Evolutionary conservation across 768 basidiomycete genomes (phyloP).

Genomic region (Podaxis mareebaensis): DNA sequence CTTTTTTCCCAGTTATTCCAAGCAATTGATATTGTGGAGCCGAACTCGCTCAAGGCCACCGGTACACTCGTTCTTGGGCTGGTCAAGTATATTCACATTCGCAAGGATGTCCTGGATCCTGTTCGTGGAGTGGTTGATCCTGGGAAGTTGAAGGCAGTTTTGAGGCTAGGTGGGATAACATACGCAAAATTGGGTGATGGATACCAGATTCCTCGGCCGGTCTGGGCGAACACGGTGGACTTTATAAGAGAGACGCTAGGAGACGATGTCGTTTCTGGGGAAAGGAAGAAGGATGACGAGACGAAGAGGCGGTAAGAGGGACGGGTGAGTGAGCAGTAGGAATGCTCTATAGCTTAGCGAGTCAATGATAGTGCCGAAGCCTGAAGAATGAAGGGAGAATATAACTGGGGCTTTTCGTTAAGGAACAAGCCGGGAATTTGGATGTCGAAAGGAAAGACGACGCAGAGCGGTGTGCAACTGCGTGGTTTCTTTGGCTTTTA

Average conservation of each 20-base stretch:
- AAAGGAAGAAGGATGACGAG: not conserved
- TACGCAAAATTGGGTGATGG: conserved; percentile 43
- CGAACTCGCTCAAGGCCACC: conserved; percentile 33
- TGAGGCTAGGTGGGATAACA: conserved; percentile 53
- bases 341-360: too few relatives aligned
- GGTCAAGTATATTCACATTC: conserved; percentile 57
- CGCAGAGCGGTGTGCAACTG: too few relatives aligned
- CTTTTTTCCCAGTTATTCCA: conserved; percentile 42
- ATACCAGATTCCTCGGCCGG: conserved; percentile 49
- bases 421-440: too few relatives aligned
- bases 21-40: conserved; percentile 39
- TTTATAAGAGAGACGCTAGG: conserved; percentile 11
- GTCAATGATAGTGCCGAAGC: too few relatives aligned
- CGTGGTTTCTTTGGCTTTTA: too few relatives aligned
- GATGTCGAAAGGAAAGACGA: too few relatives aligned
- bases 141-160: conserved; percentile 46
- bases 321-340: not conserved
- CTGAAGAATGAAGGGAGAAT: too few relatives aligned
- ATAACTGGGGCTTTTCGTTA: too few relatives aligned
- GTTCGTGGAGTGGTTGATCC: conserved; percentile 38
- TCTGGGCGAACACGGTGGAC: conserved; percentile 22
- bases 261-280: not conserved
- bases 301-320: too few relatives aligned
- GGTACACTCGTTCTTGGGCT: conserved; percentile 50
- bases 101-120: conserved; percentile 49